Conservation (phyloP, 257 asterid genomes). For the Gentiana straminea region DNA sequence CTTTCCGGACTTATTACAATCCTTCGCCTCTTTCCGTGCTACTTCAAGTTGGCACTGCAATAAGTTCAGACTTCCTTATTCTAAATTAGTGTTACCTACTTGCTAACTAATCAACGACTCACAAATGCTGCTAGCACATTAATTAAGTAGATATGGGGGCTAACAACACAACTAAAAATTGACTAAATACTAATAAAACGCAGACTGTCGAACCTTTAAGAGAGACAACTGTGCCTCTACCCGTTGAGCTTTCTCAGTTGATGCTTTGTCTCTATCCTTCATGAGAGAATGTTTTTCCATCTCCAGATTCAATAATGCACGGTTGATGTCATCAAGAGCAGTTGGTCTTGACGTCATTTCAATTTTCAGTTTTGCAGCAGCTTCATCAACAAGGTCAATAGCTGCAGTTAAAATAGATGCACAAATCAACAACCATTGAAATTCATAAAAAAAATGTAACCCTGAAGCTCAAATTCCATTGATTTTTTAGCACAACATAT, state of each 20-base stretch:
- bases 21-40: conserved; percentile 69
- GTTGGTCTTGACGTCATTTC: too few relatives aligned
- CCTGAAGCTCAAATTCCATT: too few relatives aligned
- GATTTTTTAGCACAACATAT: too few relatives aligned
- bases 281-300: conserved; percentile 89
- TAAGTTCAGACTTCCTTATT: conserved; percentile 79
- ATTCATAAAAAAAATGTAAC: too few relatives aligned
- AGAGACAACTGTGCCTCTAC: conserved; percentile 68
- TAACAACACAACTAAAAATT: conserved; percentile 4
- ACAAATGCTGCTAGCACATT: too few relatives aligned
- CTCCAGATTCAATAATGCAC: conserved; percentile 78
- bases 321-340: conserved; percentile 5
- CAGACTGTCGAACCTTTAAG: conserved; percentile 68
- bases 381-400: conserved; percentile 91
- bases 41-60: conserved; percentile 79
- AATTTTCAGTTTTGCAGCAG: conserved; percentile 90
- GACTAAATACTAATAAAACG: conserved; percentile 81
- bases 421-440: too few relatives aligned
- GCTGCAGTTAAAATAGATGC: conserved; percentile 5
- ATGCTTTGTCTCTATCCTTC: conserved; percentile 82
- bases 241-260: conserved; percentile 72
- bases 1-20: conserved; percentile 74
- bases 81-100: conserved; percentile 88
- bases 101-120: conserved; percentile 7
- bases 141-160: neutral